phyloP scores from a whole-genome alignment of 805 yeast genomes.

The Phaffomyces opuntiae region DNA sequence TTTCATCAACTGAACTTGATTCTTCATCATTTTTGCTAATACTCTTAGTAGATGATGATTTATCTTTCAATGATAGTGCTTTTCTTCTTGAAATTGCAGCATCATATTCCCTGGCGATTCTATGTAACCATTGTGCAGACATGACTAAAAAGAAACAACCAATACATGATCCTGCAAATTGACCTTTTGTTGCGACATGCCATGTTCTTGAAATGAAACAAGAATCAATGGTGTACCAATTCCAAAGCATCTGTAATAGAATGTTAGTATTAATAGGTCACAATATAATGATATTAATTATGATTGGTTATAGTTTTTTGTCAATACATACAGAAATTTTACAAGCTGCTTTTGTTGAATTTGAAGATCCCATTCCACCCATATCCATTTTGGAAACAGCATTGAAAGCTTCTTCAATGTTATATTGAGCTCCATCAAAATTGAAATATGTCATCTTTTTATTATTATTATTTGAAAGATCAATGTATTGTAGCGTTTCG shows the following conservation, averaged over 20 bases:
- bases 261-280: background rate
- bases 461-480: too few relatives aligned
- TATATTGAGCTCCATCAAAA: slow-evolving; percentile 27
- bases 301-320: too few relatives aligned
- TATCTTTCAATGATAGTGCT: slow-evolving; percentile 7
- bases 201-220: slow-evolving; percentile 59
- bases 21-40: slow-evolving; percentile 3
- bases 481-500: too few relatives aligned
- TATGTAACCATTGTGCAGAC: slow-evolving; percentile 49
- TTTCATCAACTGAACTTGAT: slow-evolving; percentile 1
- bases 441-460: slow-evolving; percentile 25
- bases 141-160: slow-evolving; percentile 58
- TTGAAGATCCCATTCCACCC: slow-evolving; percentile 7
- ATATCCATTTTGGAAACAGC: slow-evolving; percentile 13
- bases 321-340: slow-evolving; percentile 18
- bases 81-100: slow-evolving; percentile 28
- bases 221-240: slow-evolving; percentile 62
- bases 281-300: background rate
- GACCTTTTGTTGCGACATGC: slow-evolving; percentile 52
- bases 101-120: slow-evolving; percentile 48
- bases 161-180: slow-evolving; percentile 68
- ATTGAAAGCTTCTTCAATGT: slow-evolving; percentile 12
- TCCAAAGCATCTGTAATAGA: slow-evolving; percentile 50
- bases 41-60: background rate
- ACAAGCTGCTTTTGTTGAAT: slow-evolving; percentile 16